A percentile compares a stretch with the other conserved stretches of the same genome.
Evolutionary conservation across 257 asterid genomes (phyloP).

Genomic region (Knoxia roxburghii): DNA sequence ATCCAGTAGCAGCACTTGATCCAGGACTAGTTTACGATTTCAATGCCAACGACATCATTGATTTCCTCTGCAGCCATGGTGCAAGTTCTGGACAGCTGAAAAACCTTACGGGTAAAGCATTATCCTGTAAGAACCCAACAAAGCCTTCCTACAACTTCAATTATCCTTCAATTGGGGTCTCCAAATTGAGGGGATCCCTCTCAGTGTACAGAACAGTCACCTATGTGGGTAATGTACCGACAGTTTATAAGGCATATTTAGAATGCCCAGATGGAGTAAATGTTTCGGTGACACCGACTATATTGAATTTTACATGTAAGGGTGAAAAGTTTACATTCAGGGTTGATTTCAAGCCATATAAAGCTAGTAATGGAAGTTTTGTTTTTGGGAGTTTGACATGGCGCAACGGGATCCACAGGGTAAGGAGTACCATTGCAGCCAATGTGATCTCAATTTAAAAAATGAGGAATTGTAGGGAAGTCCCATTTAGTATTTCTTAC

Average conservation of each 20-base stretch:
- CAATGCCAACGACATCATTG: slow-evolving; percentile 30
- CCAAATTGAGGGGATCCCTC: slow-evolving; percentile 37
- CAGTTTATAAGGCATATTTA: slow-evolving; percentile 31
- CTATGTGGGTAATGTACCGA: slow-evolving; percentile 42
- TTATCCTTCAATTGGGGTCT: slow-evolving; percentile 59
- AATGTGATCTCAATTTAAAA: slow-evolving; percentile 33
- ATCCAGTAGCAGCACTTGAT: slow-evolving; percentile 50
- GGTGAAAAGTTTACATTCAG: slow-evolving; percentile 38
- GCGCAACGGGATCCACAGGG: slow-evolving; percentile 46
- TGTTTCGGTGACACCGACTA: slow-evolving; percentile 35
- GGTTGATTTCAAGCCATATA: slow-evolving; percentile 29
- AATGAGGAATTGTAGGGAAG: slow-evolving; percentile 2
- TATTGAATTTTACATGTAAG: slow-evolving; percentile 24
- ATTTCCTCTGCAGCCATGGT: slow-evolving; percentile 54
- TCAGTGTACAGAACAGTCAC: slow-evolving; percentile 51
- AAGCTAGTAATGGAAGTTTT: slow-evolving; percentile 33
- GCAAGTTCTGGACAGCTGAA: slow-evolving; percentile 47
- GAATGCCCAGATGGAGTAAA: slow-evolving; percentile 42
- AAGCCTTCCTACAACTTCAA: slow-evolving; percentile 39
- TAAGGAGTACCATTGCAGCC: slow-evolving; percentile 48
- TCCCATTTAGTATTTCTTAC: too few relatives aligned
- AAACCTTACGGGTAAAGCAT: slow-evolving; percentile 37
- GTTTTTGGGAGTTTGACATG: slow-evolving; percentile 48
- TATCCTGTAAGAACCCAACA: slow-evolving; percentile 29
- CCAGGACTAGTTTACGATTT: slow-evolving; percentile 57